Evolutionary conservation across 768 basidiomycete species (phyloP).

Genomic region (Heimioporus sp.): DNA sequence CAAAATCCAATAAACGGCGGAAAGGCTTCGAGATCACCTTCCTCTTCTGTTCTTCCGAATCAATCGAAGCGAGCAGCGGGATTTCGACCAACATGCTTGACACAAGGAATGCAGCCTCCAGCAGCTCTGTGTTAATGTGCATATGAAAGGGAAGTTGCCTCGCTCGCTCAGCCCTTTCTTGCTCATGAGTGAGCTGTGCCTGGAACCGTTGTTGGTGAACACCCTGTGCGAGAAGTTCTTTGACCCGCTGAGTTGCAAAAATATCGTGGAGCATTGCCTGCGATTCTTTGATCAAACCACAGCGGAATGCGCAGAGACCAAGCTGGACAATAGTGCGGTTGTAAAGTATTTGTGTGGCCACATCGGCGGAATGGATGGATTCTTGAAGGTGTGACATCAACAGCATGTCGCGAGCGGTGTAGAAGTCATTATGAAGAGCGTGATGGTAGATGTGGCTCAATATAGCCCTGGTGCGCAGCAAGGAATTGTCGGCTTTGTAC

Average conservation of each 20-base stretch:
- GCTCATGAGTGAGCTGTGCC: conserved; percentile 78
- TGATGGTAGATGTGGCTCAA: conserved; percentile 97
- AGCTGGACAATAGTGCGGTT: conserved; percentile 97
- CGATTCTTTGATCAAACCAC: conserved; percentile 90
- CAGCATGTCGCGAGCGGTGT: conserved; percentile 96
- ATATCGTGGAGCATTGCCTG: conserved; percentile 94
- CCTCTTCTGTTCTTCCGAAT: conserved; percentile 90
- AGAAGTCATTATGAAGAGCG: conserved; percentile 94
- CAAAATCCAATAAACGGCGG: conserved; percentile 81
- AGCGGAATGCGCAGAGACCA: conserved; percentile 94
- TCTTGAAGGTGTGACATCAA: conserved; percentile 99
- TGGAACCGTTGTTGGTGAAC: conserved; percentile 92
- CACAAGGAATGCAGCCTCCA: conserved; percentile 96
- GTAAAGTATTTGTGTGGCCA: conserved; percentile 95
- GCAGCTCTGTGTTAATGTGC: conserved; percentile 97
- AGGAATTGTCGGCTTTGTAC: conserved; percentile 88
- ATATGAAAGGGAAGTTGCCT: conserved; percentile 98
- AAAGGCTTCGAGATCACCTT: conserved; percentile 97
- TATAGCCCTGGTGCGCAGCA: conserved; percentile 95
- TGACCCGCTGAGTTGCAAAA: conserved; percentile 94
- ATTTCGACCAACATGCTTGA: conserved; percentile 99
- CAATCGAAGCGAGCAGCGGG: conserved; percentile 89
- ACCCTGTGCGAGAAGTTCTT: conserved; percentile 95
- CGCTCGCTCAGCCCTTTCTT: conserved; percentile 95
- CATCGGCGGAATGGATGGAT: conserved; percentile 93